Base-by-base conservation (phyloP, 108 stramenopile genomes). In the Cylindrotheca fusiformis region DNA sequence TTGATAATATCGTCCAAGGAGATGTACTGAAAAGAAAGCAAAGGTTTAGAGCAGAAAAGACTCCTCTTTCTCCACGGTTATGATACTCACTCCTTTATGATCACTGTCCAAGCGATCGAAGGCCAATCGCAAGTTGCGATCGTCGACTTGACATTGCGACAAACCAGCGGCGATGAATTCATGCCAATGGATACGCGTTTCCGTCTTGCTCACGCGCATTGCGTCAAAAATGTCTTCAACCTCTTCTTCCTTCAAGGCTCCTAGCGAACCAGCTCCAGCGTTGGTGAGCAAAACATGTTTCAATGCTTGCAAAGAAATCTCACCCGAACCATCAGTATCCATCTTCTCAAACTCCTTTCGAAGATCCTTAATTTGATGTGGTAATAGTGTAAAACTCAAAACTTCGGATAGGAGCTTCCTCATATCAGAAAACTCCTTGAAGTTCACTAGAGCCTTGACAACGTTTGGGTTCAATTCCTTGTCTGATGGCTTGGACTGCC, bases 1-100 rank as follows among this genome's bases (percentile, higher is more conserved):
- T 95, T 88, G 79, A 89, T 86, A 23, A 95, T 80, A 68, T 95
- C 89, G 66, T 91, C 90, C 53, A 90, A 72, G 22, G 86, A 78
- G 8, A 95, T 87, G 61, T 88, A 95, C n/a, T n/a, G n/a, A n/a
- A n/a, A n/a, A n/a, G n/a, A n/a, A 14, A 32, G 26, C 22, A 33
- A 33, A 20, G 14, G 18, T 25, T 14, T 27, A 25, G 48, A 53
- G 18, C 52, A 27, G 58, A 23, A 14, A 22, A 21, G 48, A 12
- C n/a, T 14, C 1, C 32, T 31, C 32, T 18, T 25, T 31, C 6
- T 1, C 29, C 23, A 2, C 12, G 46, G 24, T 14, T 22, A 17
- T n/a, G 8, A 48, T 24, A 61, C 29, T 46, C 49, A 61, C 8
- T 1, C 90, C 90, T 57, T 87, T 91, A 56, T 86, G 84, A 46